Percentiles rank a stretch among this genome's conserved stretches.
These are phyloP conservation scores for Chloranthus sessilifolius DNA, from an alignment of 164 flowering plant genomes.

Conservation along the genomic window DNA sequence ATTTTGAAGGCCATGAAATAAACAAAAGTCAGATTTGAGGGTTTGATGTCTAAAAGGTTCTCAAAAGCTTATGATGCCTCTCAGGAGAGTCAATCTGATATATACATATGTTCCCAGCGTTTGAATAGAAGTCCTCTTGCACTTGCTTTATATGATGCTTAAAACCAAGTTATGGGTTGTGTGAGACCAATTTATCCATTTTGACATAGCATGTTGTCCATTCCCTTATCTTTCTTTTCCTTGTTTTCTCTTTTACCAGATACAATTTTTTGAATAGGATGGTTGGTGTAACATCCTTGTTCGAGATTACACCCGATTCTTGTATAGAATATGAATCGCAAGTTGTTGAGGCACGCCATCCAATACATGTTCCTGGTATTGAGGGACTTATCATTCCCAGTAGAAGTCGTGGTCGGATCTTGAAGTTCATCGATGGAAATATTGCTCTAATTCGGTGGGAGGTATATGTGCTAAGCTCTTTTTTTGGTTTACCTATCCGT, in stretches of 20 bases:
- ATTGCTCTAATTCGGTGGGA: conserved; percentile 90
- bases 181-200: neutral
- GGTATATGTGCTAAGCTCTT: conserved; percentile 35
- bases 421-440: conserved; percentile 51
- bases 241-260: conserved; percentile 38
- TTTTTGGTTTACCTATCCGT: neutral
- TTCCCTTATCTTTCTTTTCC: neutral
- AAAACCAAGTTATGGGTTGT: too few relatives aligned
- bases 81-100: too few relatives aligned
- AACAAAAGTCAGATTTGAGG: too few relatives aligned
- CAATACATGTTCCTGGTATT: conserved; percentile 65
- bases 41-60: too few relatives aligned
- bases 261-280: conserved; percentile 75
- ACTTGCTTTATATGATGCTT: too few relatives aligned
- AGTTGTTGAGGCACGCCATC: conserved; percentile 46
- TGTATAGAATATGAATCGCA: conserved; percentile 36
- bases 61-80: too few relatives aligned
- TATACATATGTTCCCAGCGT: too few relatives aligned
- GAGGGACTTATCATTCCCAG: conserved; percentile 74
- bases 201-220: neutral
- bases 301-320: conserved; percentile 44
- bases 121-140: too few relatives aligned
- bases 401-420: conserved; percentile 62
- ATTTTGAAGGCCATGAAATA: too few relatives aligned
- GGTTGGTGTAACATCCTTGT: conserved; percentile 63